Conservation (phyloP, 495 filamentous ascomycete species). For the Rostrohypoxylon terebratum region DNA sequence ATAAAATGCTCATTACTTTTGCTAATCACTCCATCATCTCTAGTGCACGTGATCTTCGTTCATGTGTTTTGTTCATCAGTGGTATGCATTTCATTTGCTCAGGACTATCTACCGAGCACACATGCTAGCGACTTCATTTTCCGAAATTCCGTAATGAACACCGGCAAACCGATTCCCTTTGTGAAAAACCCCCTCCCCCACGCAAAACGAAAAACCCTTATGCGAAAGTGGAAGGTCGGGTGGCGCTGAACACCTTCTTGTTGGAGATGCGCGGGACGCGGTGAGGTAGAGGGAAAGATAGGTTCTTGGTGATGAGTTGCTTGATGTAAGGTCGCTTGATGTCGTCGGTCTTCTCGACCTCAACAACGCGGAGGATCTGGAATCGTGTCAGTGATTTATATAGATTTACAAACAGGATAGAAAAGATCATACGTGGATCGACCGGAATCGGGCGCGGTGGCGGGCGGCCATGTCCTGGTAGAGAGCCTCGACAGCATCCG, state of each 20-base stretch:
- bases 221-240: conserved; percentile 90
- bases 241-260: conserved; percentile 91
- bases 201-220: conserved; percentile 57
- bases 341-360: conserved; percentile 90
- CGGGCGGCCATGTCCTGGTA: conserved; percentile 99
- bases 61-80: background rate
- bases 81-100: conserved; percentile 22
- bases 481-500: conserved; percentile 92
- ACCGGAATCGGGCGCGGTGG: conserved; percentile 96
- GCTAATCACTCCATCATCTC: background rate
- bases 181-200: conserved; percentile 54
- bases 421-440: conserved; percentile 86
- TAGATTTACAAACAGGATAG: conserved; percentile 52
- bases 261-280: conserved; percentile 80
- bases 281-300: conserved; percentile 99
- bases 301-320: conserved; percentile 92
- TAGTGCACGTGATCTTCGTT: background rate
- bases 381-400: conserved; percentile 44
- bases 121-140: conserved; percentile 59
- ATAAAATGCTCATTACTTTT: background rate
- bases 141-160: conserved; percentile 66
- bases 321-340: conserved; percentile 98
- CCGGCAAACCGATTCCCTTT: conserved; percentile 61
- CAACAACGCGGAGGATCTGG: conserved; percentile 97
- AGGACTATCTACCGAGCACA: conserved; percentile 50